Conservation (phyloP, 2,329 filamentous ascomycete genomes). For the Ilyonectria sp. region DNA sequence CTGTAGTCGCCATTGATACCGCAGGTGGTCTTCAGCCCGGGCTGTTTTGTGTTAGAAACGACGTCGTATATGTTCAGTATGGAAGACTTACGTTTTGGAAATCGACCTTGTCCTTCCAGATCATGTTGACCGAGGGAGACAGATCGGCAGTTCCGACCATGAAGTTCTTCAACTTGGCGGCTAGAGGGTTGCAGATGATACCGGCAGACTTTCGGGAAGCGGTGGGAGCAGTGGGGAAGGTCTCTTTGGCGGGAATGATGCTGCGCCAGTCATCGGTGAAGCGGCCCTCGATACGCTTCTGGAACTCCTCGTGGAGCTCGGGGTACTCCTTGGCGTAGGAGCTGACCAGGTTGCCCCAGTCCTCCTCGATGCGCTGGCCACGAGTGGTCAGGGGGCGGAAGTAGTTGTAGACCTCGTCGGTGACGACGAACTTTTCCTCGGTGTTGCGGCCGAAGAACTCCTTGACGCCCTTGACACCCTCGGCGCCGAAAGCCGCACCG, state of each 20-base stretch:
- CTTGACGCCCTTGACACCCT: slow-evolving; percentile 63
- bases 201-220: slow-evolving; percentile 66
- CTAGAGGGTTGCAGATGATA: slow-evolving; percentile 65
- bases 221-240: slow-evolving; percentile 63
- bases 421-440: slow-evolving; percentile 54
- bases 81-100: slow-evolving; percentile 59
- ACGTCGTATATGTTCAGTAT: neutral
- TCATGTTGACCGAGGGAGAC: slow-evolving; percentile 69
- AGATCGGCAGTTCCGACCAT: slow-evolving; percentile 70
- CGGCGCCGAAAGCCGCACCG: slow-evolving; percentile 69
- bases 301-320: slow-evolving; percentile 65
- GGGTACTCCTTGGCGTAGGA: slow-evolving; percentile 62
- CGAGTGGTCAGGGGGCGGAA: slow-evolving; percentile 62
- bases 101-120: slow-evolving; percentile 66
- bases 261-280: slow-evolving; percentile 64
- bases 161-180: slow-evolving; percentile 61
- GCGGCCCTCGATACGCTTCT: slow-evolving; percentile 62
- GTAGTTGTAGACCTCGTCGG: slow-evolving; percentile 65
- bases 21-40: slow-evolving; percentile 56
- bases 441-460: slow-evolving; percentile 52
- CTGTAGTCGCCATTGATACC: slow-evolving; percentile 69
- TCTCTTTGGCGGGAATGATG: slow-evolving; percentile 61
- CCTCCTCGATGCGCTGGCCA: slow-evolving; percentile 61
- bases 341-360: slow-evolving; percentile 62
- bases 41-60: slow-evolving; percentile 43